Evolutionary conservation across 352 stramenopile genomes (phyloP), one percentile per base, ranked within the genome.

Genomic region (Phytophthora pinifolia): DNA sequence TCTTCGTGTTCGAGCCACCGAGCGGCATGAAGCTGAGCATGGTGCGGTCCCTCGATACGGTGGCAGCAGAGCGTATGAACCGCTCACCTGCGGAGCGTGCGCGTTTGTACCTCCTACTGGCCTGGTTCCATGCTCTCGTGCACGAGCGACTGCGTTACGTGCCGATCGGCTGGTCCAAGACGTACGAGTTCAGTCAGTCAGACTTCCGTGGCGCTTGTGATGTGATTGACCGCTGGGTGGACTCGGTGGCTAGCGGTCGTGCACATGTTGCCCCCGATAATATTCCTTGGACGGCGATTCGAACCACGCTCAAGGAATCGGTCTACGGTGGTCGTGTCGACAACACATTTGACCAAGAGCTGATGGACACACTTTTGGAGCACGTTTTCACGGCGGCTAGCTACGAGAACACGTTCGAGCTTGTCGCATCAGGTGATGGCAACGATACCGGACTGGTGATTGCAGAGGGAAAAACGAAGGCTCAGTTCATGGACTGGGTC

Each of bases 101-200:
- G 67, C 84, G 96, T 4, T 66, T 99, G 25, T 99, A 99, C 65
- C 72, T 99, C 51, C 70, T 99, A 18, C 75, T 99, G 27, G 88
- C 95, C 32, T 99, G 97, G 96, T 95, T 99, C 52, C 98, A 99
- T 65, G 97, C 97, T 0, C 83, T 99, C 9, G 89, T 99, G 32
- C 92, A 98, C 65, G 98, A 99, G 71, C 85, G 98, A 10, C 72
- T 99, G 39, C 90, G 96, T 8, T 99, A 99, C 70, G 92, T 97
- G 12, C 97, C 98, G 18, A 84, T 98, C 27, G 98, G 98, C 13
- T 99, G 97, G 97, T 98, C 90, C 15, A 98, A 99, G 61, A 82
- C 77, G 13, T 99, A 99, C 70, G 97, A 99, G 59, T 99, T 99
- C 68, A 99, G 91, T 39, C 97, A 99, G 70, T 96, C 96, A 5